Base-by-base conservation (phyloP, 2,329 filamentous ascomycete genomes). In the Seiridium unicorne region DNA sequence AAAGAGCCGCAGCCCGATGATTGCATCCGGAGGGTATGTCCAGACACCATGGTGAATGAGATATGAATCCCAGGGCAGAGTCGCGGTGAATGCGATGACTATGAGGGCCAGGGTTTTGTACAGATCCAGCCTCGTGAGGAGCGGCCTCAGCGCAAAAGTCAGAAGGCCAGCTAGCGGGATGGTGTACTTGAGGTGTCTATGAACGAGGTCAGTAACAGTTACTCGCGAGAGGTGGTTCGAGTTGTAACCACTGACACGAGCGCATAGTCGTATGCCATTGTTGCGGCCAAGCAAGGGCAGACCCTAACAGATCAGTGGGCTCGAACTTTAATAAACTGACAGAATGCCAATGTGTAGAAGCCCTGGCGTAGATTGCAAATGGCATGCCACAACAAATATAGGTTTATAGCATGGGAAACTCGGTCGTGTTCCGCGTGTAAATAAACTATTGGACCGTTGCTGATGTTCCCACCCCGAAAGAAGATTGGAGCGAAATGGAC, bases 1-100 rank as follows among this genome's bases (percentile, higher is more conserved):
- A 66, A 84, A 84, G 13, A 91, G 70, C 1, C 79, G 87, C 0
- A 80, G 80, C 0, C 89, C 90, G 42, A 89, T 68, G 38, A 92
- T 83, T 26, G 84, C 89, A 67, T 86, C 77, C 9, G 79, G 74
- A 1, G 89, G 89, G 68, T 92, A 93, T 8, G 85, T 87, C 89
- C 90, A 92, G 68, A 92, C 83, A 49, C 80, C 76, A 58, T 79
- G 84, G 64, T 81, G 83, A 66, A 93, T 89, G 46, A 92, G 80
- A 72, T 91, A 91, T 7, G 88, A 89, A 68, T 92, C 89, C 89
- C 89, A 93, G 38, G 90, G 90, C 34, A 89, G 86, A 0, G 90
- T 91, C 3, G 89, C 84, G 34, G 80, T 67, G 53, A 92, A 85
- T 26, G 89, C 88, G 64, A 91, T 80, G 26, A 79, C 74, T 61